Percentiles rank a stretch among this genome's conserved stretches.
phyloP scores from a whole-genome alignment of 345 rosid genomes.

The Ailanthus altissimus region DNA sequence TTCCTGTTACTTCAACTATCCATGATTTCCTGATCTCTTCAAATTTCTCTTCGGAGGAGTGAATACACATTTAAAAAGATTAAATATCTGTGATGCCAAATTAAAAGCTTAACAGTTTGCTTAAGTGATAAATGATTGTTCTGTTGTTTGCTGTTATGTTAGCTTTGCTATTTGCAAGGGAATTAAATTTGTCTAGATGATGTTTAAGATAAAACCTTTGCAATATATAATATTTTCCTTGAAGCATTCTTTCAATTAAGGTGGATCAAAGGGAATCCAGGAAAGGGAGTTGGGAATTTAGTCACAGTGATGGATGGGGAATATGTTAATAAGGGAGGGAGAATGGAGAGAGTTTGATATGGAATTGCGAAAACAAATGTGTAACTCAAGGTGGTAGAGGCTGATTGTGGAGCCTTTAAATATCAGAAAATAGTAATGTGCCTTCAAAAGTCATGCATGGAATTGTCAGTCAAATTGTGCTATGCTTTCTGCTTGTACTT shows the following conservation, averaged over 20 bases:
- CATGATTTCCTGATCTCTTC: not conserved
- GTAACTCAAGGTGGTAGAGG: not conserved
- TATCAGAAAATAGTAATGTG: not conserved
- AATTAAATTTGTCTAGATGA: too few relatives aligned
- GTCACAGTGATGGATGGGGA: too few relatives aligned
- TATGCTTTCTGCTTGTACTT: conserved; percentile 2
- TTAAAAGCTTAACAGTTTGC: not conserved
- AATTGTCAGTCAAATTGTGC: conserved; percentile 4
- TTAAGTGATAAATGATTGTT: not conserved
- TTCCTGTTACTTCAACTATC: not conserved
- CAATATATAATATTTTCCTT: too few relatives aligned
- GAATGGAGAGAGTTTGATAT: too few relatives aligned
- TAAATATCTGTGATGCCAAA: not conserved
- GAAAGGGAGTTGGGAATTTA: too few relatives aligned
- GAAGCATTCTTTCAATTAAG: too few relatives aligned
- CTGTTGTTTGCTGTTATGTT: too few relatives aligned
- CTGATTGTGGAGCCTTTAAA: not conserved
- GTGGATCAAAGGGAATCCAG: too few relatives aligned
- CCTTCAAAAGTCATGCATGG: not conserved
- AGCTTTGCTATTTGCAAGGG: too few relatives aligned
- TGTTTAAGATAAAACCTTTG: too few relatives aligned
- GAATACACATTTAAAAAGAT: not conserved
- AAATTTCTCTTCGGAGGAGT: not conserved
- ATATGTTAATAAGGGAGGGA: too few relatives aligned
- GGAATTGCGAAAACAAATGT: too few relatives aligned